These are phyloP conservation scores for Wickerhamomyces tratensis DNA, from an alignment of 805 yeast genomes.

Conservation along the genomic window DNA sequence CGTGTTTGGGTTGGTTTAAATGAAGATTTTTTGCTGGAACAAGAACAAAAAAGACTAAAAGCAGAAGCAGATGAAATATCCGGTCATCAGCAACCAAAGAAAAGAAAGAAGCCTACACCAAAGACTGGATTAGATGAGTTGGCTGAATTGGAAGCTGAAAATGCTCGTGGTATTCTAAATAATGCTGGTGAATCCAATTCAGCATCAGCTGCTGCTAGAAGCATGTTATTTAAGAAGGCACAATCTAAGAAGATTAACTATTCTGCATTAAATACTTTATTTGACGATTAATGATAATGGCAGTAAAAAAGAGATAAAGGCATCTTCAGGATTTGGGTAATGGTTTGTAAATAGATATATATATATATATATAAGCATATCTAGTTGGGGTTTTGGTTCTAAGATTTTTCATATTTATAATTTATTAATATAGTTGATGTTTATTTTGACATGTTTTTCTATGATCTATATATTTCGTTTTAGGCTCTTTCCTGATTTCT, in stretches of 20 bases:
- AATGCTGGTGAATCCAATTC: slow-evolving; percentile 36
- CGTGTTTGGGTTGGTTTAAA: slow-evolving; percentile 86
- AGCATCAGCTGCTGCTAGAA: slow-evolving; percentile 74
- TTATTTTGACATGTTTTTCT: too few species aligned
- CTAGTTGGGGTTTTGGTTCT: too few species aligned
- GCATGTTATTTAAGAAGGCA: slow-evolving; percentile 64
- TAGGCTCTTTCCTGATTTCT: too few species aligned
- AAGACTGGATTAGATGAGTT: slow-evolving; percentile 22
- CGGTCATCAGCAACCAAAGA: slow-evolving; percentile 57
- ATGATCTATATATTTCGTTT: too few species aligned
- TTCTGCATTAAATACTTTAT: slow-evolving; percentile 55
- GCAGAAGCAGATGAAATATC: slow-evolving; percentile 80
- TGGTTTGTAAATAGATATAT: too few species aligned
- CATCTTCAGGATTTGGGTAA: too few species aligned
- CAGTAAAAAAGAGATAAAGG: too few species aligned
- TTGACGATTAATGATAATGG: slow-evolving; percentile 12
- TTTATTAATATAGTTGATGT: too few species aligned
- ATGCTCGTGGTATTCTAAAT: slow-evolving; percentile 32
- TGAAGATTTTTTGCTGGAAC: slow-evolving; percentile 76
- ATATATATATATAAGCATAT: too few species aligned
- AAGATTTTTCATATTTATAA: too few species aligned
- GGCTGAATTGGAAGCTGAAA: slow-evolving; percentile 21
- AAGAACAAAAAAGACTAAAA: slow-evolving; percentile 76
- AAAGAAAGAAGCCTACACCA: slow-evolving; percentile 31
- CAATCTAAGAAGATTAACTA: slow-evolving; percentile 89